Conservation (phyloP, 2,329 filamentous ascomycete genomes). For the Neoarthrinium moseri region DNA sequence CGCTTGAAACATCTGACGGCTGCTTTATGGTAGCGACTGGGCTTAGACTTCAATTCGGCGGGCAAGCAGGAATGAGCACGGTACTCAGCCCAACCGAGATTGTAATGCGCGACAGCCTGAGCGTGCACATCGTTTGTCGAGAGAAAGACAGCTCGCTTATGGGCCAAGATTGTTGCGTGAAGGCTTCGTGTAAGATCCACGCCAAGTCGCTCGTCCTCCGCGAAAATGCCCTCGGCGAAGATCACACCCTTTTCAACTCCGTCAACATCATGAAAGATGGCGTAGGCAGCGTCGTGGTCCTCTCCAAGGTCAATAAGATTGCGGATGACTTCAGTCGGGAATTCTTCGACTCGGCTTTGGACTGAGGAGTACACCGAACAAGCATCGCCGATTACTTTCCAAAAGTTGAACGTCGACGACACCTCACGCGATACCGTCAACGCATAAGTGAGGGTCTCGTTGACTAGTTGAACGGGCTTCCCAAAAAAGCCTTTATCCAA, state of each 20-base stretch:
- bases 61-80: slow-evolving; percentile 71
- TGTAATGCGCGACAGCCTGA: slow-evolving; percentile 95
- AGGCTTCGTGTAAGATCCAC: slow-evolving; percentile 59
- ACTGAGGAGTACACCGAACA: slow-evolving; percentile 81
- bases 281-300: slow-evolving; percentile 52
- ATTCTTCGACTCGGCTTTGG: slow-evolving; percentile 62
- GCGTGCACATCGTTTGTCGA: slow-evolving; percentile 76
- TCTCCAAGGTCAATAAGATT: slow-evolving; percentile 56
- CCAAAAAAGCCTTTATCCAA: slow-evolving; percentile 85
- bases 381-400: slow-evolving; percentile 89
- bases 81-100: slow-evolving; percentile 91
- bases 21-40: slow-evolving; percentile 71
- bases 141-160: slow-evolving; percentile 80
- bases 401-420: slow-evolving; percentile 82
- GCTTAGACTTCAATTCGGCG: slow-evolving; percentile 50
- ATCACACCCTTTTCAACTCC: slow-evolving; percentile 48
- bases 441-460: slow-evolving; percentile 68
- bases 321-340: slow-evolving; percentile 60
- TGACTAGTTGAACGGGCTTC: slow-evolving; percentile 71
- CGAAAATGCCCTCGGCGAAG: slow-evolving; percentile 41
- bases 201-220: slow-evolving; percentile 46
- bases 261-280: slow-evolving; percentile 69
- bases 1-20: slow-evolving; percentile 90
- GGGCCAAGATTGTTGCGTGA: slow-evolving; percentile 74
- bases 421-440: slow-evolving; percentile 58